Conservation (phyloP, 202 grass and related monocot genomes). For the Carex sylvatica region DNA sequence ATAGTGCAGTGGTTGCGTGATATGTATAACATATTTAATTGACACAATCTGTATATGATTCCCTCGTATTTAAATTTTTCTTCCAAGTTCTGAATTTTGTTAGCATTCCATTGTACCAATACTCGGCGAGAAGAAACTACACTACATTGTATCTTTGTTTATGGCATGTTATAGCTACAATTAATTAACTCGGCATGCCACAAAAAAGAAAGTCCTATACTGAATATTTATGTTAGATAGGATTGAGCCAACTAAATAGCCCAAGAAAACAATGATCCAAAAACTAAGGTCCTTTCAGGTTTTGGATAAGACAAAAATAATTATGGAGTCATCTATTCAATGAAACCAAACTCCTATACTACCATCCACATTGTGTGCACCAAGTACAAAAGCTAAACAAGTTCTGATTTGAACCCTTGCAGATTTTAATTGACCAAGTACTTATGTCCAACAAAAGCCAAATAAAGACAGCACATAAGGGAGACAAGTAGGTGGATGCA, state of each 20-base stretch:
- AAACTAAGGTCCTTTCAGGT: background rate
- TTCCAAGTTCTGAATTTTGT: background rate
- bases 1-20: background rate
- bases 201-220: background rate
- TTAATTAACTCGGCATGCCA: background rate
- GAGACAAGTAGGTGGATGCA: conserved; percentile 19
- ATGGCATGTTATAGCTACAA: background rate
- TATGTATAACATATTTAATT: background rate
- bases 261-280: background rate
- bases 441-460: background rate
- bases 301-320: conserved; percentile 8
- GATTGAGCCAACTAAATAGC: background rate
- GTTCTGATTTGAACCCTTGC: background rate
- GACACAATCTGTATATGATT: background rate
- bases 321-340: background rate
- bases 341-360: background rate
- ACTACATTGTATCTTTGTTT: background rate
- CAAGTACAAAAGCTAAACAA: conserved; percentile 15
- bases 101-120: background rate
- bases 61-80: background rate
- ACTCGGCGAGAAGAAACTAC: background rate
- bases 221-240: background rate
- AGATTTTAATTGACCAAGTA: conserved; percentile 11
- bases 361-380: background rate
- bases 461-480: background rate